These are phyloP conservation scores for Fragilaria radians DNA, from an alignment of 108 stramenopile species.

Conservation along the genomic window DNA sequence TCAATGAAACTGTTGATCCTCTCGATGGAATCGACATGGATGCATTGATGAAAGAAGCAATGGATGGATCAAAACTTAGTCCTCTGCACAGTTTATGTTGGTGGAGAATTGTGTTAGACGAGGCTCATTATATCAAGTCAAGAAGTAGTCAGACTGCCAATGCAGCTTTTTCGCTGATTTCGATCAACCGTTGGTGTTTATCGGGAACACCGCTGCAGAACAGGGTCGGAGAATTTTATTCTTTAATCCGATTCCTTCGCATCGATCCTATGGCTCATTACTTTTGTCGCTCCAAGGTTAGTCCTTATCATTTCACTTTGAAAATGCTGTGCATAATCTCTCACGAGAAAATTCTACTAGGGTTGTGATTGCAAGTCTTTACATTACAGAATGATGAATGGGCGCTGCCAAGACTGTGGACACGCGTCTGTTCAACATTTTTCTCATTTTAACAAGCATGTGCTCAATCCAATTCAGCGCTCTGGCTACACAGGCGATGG, in stretches of 20 bases:
- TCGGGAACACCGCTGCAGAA: conserved; percentile 98
- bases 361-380: conserved; percentile 90
- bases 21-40: conserved; percentile 33
- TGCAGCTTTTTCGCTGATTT: conserved; percentile 91
- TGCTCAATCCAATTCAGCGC: conserved; percentile 94
- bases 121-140: conserved; percentile 91
- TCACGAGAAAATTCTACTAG: conserved; percentile 14
- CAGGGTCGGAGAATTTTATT: conserved; percentile 96
- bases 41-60: conserved; percentile 51
- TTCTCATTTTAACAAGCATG: conserved; percentile 89
- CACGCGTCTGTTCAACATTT: conserved; percentile 90
- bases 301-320: background rate
- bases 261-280: conserved; percentile 97
- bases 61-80: conserved; percentile 70
- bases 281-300: conserved; percentile 63
- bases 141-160: conserved; percentile 89
- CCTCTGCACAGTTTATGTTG: conserved; percentile 83
- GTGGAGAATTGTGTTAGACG: conserved; percentile 93
- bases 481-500: conserved; percentile 85
- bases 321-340: background rate
- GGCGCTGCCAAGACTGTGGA: conserved; percentile 84
- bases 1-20: conserved; percentile 24
- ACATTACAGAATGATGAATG: conserved; percentile 87
- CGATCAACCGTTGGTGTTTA: conserved; percentile 88
- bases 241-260: conserved; percentile 90